Evolutionary conservation across 164 flowering plant genomes (phyloP).

Genomic region (Taxillus chinensis): DNA sequence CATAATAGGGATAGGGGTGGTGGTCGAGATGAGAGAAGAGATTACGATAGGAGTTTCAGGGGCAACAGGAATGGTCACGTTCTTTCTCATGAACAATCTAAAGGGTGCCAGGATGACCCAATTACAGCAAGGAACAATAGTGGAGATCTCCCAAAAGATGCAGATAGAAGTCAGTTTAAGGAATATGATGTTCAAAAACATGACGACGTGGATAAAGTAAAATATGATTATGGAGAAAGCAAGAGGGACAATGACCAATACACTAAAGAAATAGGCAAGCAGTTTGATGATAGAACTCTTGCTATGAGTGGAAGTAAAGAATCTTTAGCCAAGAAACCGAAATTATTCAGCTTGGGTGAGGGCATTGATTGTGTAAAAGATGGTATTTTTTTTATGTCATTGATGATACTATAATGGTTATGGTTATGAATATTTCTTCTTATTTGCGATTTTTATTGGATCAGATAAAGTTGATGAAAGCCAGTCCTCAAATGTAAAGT

Average conservation of each 20-base stretch:
- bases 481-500: slow-evolving; percentile 26
- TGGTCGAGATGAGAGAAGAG: slow-evolving; percentile 38
- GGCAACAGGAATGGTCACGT: slow-evolving; percentile 31
- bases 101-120: slow-evolving; percentile 24
- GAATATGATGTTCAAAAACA: slow-evolving; percentile 28
- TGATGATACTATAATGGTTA: background rate
- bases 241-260: slow-evolving; percentile 22
- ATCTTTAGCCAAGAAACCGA: slow-evolving; percentile 39
- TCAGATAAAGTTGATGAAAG: slow-evolving; percentile 19
- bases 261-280: slow-evolving; percentile 19
- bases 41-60: slow-evolving; percentile 25
- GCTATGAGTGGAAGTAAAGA: slow-evolving; percentile 22
- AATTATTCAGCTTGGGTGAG: slow-evolving; percentile 20
- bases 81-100: slow-evolving; percentile 25
- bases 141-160: slow-evolving; percentile 24
- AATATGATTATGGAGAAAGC: slow-evolving; percentile 24
- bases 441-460: too few relatives aligned
- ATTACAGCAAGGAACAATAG: slow-evolving; percentile 22
- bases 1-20: slow-evolving; percentile 25
- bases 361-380: slow-evolving; percentile 18
- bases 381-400: slow-evolving; percentile 15
- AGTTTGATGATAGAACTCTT: slow-evolving; percentile 19
- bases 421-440: too few relatives aligned
- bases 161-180: slow-evolving; percentile 23
- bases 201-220: slow-evolving; percentile 29